Evolutionary conservation across 2,329 filamentous ascomycete species (phyloP).

Genomic region (Colletotrichum euphorbiae): DNA sequence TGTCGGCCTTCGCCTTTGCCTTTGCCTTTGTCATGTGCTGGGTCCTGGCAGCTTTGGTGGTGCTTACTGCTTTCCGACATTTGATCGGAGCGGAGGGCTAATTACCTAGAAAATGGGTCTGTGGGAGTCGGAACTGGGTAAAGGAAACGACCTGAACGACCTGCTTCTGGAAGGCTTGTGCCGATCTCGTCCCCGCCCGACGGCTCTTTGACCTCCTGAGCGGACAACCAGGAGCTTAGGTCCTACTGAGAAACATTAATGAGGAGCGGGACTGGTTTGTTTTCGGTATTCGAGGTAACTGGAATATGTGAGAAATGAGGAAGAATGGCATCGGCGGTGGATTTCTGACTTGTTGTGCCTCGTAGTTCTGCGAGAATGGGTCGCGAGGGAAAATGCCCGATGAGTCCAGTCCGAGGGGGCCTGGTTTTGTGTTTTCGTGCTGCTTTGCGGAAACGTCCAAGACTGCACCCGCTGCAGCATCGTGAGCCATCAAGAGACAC

Average conservation of each 20-base stretch:
- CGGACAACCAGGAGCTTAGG: too few species aligned
- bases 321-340: not conserved
- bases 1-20: too few species aligned
- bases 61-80: not conserved
- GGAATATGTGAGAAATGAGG: too few species aligned
- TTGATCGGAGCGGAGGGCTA: not conserved
- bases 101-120: too few species aligned
- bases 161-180: constrained; percentile 19
- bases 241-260: not conserved
- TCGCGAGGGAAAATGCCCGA: not conserved
- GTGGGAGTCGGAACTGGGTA: too few species aligned
- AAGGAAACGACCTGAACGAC: too few species aligned
- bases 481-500: too few species aligned
- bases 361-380: not conserved
- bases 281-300: too few species aligned
- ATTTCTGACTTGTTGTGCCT: not conserved
- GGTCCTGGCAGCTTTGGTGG: not conserved
- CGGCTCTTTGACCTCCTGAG: not conserved
- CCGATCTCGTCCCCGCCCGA: not conserved
- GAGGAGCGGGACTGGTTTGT: too few species aligned
- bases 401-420: not conserved
- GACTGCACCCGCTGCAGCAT: too few species aligned
- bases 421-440: too few species aligned
- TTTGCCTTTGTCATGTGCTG: not conserved
- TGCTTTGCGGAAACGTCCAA: too few species aligned